phyloP scores from a whole-genome alignment of 1,284 basidiomycete species.

The Trichosporon faecale region DNA sequence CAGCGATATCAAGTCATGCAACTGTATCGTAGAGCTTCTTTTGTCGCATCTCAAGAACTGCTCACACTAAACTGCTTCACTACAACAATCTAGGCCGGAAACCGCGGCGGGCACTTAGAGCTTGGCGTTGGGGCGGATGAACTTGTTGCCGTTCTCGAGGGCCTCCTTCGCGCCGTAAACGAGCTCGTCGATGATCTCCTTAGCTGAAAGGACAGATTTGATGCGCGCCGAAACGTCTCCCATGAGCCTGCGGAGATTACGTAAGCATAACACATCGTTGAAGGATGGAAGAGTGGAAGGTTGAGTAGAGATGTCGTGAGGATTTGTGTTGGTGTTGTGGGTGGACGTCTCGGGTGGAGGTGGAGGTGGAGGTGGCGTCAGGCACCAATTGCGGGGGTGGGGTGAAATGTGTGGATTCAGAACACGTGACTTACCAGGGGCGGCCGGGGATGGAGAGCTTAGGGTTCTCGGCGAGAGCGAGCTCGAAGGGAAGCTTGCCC shows the following conservation, averaged over 20 bases:
- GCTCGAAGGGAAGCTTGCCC: conserved; percentile 69
- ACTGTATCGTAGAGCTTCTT: background rate
- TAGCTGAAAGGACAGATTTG: conserved; percentile 70
- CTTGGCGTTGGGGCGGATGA: background rate
- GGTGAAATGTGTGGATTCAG: background rate
- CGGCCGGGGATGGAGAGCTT: conserved; percentile 25
- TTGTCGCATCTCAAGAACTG: background rate
- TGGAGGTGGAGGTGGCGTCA: background rate
- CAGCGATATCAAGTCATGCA: no score
- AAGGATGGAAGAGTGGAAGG: background rate
- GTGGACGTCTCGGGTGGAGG: background rate
- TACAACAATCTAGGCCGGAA: background rate
- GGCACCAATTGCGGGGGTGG: background rate
- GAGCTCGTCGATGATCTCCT: conserved; percentile 78
- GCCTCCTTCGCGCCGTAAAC: conserved; percentile 38
- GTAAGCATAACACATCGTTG: background rate
- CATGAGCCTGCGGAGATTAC: conserved; percentile 59
- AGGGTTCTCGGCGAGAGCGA: conserved; percentile 59
- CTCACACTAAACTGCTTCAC: background rate
- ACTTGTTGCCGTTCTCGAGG: conserved; percentile 31
- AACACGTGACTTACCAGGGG: conserved; percentile 17
- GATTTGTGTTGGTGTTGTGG: background rate
- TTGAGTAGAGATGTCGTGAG: background rate
- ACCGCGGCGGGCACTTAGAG: background rate
- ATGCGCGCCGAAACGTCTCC: conserved; percentile 74